Evolutionary conservation across 768 basidiomycete genomes (phyloP), one percentile per base, ranked within the genome.

Genomic region (Pleurotus tuoliensis): DNA sequence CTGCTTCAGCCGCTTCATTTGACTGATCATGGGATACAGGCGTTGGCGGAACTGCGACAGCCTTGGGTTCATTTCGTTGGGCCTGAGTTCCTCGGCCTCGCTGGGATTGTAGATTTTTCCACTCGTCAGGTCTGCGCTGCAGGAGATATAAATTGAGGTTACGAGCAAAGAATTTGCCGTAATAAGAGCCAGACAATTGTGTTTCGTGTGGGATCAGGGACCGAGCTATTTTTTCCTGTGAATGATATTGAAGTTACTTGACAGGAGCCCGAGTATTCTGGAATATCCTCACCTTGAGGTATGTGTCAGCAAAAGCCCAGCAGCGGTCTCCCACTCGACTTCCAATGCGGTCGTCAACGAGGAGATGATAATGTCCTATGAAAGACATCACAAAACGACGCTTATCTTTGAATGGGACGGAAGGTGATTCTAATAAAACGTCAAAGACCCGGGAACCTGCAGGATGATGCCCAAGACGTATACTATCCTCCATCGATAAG

Each of bases 271-370:
- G 30, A 34, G 30, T 34, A 34, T 34, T 34, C 30, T 34, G 30
- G 30, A 34, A 34, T 24, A 4, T 16, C 66, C 77, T 20, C 59
- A 94, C 94, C 76, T 90, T 94, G 61, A 97, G 80, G 71, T 90
- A 98, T 1, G 92, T 87, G 71, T 99, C 97, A n/a, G 90, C 87
- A 59, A 82, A 84, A 1, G 80, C 83, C 93, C 94, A 98, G 61
- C 89, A 91, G n/a, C 88, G 84, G 64, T 95, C 96, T 4, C 83
- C 91, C 0, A 98, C 86, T 47, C 93, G 80, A 63, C 91, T 92
- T 45, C 97, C 97, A 60, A 97, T 84, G 45, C 89, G 84, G 67
- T 98, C 93, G 66, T 95, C 90, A 4, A 90, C 90, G 34, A 99
- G 83, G 27, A 74, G 66, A 65, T 88, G 86, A 70, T 87, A 97